A percentile compares a stretch with the other conserved stretches of the same genome.
Evolutionary conservation across 306 rosid genomes (phyloP).

Genomic region (Rosa chinensis): DNA sequence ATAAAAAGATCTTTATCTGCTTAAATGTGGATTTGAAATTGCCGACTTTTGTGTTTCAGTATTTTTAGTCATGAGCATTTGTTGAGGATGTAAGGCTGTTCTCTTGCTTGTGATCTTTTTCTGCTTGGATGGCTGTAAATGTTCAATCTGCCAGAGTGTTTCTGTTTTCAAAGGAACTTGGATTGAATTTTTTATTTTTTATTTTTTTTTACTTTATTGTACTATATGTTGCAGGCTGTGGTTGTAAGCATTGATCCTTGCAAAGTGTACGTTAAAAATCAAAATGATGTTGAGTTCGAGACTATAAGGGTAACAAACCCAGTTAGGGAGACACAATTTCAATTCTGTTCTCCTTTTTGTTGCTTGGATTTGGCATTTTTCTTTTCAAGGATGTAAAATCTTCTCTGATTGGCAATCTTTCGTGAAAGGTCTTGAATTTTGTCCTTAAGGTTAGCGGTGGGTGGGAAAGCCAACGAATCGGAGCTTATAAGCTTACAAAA

Average conservation of each 20-base stretch:
- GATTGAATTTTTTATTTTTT: neutral
- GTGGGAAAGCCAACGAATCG: slow-evolving; percentile 87
- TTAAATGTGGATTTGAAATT: neutral
- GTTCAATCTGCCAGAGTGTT: slow-evolving; percentile 6
- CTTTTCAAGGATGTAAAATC: neutral
- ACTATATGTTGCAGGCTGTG: slow-evolving; percentile 67
- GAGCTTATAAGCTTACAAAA: slow-evolving; percentile 93
- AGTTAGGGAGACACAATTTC: slow-evolving; percentile 42
- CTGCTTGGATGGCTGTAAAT: neutral
- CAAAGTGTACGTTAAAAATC: slow-evolving; percentile 68
- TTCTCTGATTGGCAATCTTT: neutral
- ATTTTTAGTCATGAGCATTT: neutral
- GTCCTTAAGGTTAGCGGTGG: slow-evolving; percentile 72
- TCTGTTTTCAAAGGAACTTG: slow-evolving; percentile 1
- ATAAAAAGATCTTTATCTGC: neutral
- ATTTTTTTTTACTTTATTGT: slow-evolving; percentile 2
- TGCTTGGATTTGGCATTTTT: slow-evolving; percentile 1
- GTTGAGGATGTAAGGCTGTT: neutral
- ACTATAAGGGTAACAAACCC: slow-evolving; percentile 52
- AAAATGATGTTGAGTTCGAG: slow-evolving; percentile 71
- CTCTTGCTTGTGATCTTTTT: neutral
- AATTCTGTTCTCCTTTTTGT: slow-evolving; percentile 4
- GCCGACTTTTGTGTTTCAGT: neutral
- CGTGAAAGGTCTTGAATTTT: neutral
- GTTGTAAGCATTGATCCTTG: slow-evolving; percentile 95